Evolutionary conservation across 129 eudicot genomes (phyloP), one percentile per base, ranked within the genome.

Genomic region (Escallonia rubra): DNA sequence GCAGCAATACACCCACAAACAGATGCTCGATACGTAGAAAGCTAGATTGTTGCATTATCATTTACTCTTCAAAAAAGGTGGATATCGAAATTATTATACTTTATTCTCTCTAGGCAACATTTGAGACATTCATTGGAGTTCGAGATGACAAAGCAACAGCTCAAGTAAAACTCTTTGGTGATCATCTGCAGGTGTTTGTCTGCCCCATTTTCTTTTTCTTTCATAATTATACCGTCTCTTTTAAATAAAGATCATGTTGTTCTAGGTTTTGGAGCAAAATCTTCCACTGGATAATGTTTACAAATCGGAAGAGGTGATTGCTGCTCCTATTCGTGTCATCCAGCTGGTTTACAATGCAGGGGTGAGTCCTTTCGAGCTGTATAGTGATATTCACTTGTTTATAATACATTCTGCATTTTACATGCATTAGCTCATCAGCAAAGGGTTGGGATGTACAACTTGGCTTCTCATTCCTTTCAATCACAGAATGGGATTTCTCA

Each of bases 281-380:
- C 98, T 92, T 78, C 98, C 98, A 69, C 73, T 92, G 79, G 90
- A 83, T 49, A 58, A 65, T 60, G 58, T 69, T 16, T 92, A 88
- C 76, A 92, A 92, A 72, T 92, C 96, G 48, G 81, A 83, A 66
- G 84, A 82, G 73, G 91, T 92, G 61, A 80, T 68, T 56, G 67
- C 96, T 14, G 96, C 98, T 64, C 98, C 98, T 49, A 92, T 92
- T 80, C 98, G 98, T 47, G 98, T 92, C 15, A 76, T 92, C 67
- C 95, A 76, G 51, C 96, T 92, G 68, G 72, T 88, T 61, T 92
- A 86, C 74, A 92, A 92, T 88, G 77, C 96, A 39, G 98, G 98
- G 91, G 98, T 92, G 56, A 74, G 87, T 74, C 65, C 4, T 44
- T 53, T 53, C 16, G 23, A 71, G 34, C 7, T 12, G 55, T n/a